These are phyloP conservation scores for Sclerotinia subarctica DNA, from an alignment of 2,329 filamentous ascomycete genomes.

Conservation along the genomic window DNA sequence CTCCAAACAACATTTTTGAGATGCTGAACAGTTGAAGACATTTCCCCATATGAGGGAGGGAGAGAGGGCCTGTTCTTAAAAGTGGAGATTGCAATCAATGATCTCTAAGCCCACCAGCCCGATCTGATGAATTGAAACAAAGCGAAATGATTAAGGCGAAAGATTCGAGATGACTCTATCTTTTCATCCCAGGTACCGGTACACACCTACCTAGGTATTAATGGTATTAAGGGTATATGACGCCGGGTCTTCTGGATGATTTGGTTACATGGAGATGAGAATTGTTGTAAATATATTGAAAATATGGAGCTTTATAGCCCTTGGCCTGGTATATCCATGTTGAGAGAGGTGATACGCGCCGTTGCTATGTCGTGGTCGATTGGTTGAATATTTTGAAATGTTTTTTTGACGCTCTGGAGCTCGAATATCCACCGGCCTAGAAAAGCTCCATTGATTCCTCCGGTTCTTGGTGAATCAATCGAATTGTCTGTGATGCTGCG, in stretches of 20 bases:
- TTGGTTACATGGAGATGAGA: conserved; percentile 18
- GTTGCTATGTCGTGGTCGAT: background rate
- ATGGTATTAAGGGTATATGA: background rate
- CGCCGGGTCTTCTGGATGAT: conserved; percentile 12
- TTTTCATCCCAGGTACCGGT: background rate
- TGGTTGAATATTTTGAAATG: background rate
- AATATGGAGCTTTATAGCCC: conserved; percentile 10
- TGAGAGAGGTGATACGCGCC: background rate
- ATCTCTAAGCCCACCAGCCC: background rate
- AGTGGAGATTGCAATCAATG: conserved; percentile 4
- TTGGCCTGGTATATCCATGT: background rate
- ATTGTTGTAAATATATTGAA: conserved; percentile 17
- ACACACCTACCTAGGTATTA: too few species aligned
- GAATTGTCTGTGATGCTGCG: background rate
- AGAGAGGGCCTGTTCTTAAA: background rate
- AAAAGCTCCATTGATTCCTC: background rate
- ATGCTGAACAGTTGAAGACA: background rate
- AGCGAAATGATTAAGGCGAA: background rate
- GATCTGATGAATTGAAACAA: conserved; percentile 4
- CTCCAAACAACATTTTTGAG: conserved; percentile 1
- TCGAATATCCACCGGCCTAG: background rate
- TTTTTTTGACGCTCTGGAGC: background rate
- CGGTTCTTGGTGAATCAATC: background rate
- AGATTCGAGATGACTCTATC: conserved; percentile 11
- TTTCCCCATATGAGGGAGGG: background rate